A percentile compares a stretch with the other conserved stretches of the same genome.
Evolutionary conservation across 306 rosid genomes (phyloP).

Genomic region (Vigna angularis): DNA sequence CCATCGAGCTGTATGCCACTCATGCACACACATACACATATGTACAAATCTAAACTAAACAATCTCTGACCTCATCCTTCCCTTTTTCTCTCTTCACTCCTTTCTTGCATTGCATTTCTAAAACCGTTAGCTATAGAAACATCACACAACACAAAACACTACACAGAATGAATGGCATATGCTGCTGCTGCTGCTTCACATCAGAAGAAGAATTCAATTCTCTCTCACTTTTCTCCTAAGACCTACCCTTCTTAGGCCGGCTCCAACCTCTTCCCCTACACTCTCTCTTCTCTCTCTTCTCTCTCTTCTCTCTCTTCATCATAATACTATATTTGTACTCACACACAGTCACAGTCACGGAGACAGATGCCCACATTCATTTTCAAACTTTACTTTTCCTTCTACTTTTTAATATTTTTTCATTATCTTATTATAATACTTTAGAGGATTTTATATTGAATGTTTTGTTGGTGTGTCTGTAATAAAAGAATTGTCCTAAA

Average conservation of each 20-base stretch:
- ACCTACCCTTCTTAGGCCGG: conserved; percentile 63
- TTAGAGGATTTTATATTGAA: too few species aligned
- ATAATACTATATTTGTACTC: too few species aligned
- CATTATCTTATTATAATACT: too few species aligned
- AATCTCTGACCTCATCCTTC: conserved; percentile 46
- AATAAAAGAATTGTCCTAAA: too few species aligned
- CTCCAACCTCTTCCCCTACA: conserved; percentile 44
- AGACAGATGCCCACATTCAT: too few species aligned
- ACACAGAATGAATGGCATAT: conserved; percentile 38
- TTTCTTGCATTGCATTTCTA: conserved; percentile 44
- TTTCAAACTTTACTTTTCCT: too few species aligned
- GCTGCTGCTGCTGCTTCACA: background rate
- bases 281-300: too few species aligned
- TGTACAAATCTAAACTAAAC: conserved; percentile 40
- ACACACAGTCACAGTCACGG: too few species aligned
- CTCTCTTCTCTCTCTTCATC: too few species aligned
- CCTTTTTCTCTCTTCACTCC: conserved; percentile 43
- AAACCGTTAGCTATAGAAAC: conserved; percentile 69
- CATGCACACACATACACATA: background rate
- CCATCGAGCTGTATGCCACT: conserved; percentile 50
- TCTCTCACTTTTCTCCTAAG: conserved; percentile 14
- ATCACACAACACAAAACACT: background rate
- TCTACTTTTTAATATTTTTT: too few species aligned
- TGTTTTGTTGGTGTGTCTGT: too few species aligned
- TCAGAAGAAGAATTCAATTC: conserved; percentile 24